Evolutionary conservation across 108 stramenopile species (phyloP), one percentile per base, ranked within the genome.

Genomic region (Discostella stelligeroides): DNA sequence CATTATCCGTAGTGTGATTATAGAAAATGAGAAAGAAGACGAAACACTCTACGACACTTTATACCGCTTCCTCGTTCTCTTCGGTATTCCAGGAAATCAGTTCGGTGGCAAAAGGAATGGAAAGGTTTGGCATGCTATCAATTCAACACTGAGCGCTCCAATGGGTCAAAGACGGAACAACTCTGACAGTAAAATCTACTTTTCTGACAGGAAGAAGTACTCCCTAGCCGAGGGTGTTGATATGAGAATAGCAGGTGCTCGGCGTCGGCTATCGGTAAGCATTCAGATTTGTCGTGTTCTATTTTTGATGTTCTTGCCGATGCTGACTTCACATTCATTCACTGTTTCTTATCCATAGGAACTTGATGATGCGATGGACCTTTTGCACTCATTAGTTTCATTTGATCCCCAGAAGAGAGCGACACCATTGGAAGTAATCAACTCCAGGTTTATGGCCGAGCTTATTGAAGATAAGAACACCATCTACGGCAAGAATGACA

Each of bases 31-130:
- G 15, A 63, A 78, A 0, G 94, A 95, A 38, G 92, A 96, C 71
- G 84, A 88, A 17, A 90, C 88, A 0, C 76, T 98, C 15, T 89
- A 93, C 53, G 83, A 98, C 69, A 98, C 99, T 12, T 74, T 99
- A 12, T 98, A 98, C 80, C 87, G 97, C 34, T 97, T 68, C 56
- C 64, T 95, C n/a, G 96, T 99, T 21, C 83, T 98, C 1, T 92
- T 96, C 71, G 97, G 97, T 13, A 65, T 92, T 14, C 95, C 97
- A 49, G 74, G 87, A 29, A 73, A 64, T 17, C 61, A 63, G 28
- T 85, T 81, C 57, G 21, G 67, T 2, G 14, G 28, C 23, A 80
- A 76, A 41, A 62, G 73, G 43, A 57, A 75, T 56, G 76, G 70
- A 13, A 85, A 81, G 60, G 90, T 95, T n/a, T 89, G 85, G 88